Evolutionary conservation across 768 basidiomycete genomes (phyloP), one percentile per base, ranked within the genome.

Genomic region (Kwoniella botswanensis): DNA sequence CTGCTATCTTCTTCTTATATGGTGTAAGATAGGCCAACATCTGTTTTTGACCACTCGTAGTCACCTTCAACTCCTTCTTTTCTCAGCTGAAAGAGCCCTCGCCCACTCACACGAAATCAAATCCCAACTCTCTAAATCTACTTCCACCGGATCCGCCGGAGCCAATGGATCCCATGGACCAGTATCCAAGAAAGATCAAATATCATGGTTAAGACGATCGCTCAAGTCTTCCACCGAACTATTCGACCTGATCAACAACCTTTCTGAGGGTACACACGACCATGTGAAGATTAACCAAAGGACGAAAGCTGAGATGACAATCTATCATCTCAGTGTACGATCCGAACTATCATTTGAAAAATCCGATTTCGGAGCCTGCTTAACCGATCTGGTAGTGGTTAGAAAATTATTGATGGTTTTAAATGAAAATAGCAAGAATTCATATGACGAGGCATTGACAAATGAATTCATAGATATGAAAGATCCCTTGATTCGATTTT

Each of bases 51-150:
- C 35, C 35, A 35, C 35, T 35, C 35, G 35, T 57, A 70, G 72
- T 46, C 68, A 83, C 67, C 55, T 64, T 5, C 91, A 95, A 76
- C 87, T 97, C 12, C 85, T 94, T 57, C 87, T 98, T 10, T 90
- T 94, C 77, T 93, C 97, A 81, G 89, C 93, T 10, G 96, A 98
- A 82, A 89, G 96, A 55, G 92, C 93, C 41, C 94, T 94, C 90
- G 90, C 92, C 1, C 89, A 94, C 83, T 90, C 94, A 4, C 93
- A 95, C 82, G 92, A 93, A 64, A 88, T 95, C 54, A 79, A 81
- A 55, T 82, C 21, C 79, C 86, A n/a, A 83, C 86, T 63, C 87
- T 88, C 63, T 29, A 85, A 86, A 21, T 7, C 6, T 6, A 88
- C 88, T 77, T 82, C 86, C 10, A 21, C 70, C 72, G 15, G 26